Evolutionary conservation across 306 rosid genomes (phyloP), one percentile per base, ranked within the genome.

Genomic region (Trifolium subterraneum): DNA sequence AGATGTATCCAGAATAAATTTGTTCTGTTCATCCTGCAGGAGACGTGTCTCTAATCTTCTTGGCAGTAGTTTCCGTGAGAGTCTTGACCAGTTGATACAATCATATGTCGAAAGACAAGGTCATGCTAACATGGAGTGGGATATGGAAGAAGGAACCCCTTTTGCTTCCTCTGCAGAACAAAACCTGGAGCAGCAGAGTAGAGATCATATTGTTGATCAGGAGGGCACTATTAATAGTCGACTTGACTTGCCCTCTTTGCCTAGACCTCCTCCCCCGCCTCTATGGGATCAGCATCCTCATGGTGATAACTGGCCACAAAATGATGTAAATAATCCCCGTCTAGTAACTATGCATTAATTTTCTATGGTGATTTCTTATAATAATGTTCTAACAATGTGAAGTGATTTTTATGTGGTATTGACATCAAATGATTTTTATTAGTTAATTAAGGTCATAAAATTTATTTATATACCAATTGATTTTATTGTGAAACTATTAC

Each of bases 11-110:
- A 66, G 52, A 64, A 63, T 45, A 50, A 31, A 18, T 38, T 29
- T 15, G 33, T 75, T 56, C 22, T 81, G 38, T 64, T 87, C 27
- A 66, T 81, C 48, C 62, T 81, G 85, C 92, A 95, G 99, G 90
- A 90, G 99, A 81, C 88, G 97, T 64, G 99, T 95, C 72, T 95
- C 99, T 72, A 95, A 84, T 77, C 96, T 95, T 72, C 96, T 94
- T 15, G 77, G 72, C 45, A 92, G 99, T 81, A 93, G 93, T 71
- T 95, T 95, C 68, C 96, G 99, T 15, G 97, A 86, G 64, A 90
- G 80, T 81, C 97, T 95, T 59, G 84, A 95, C 77, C 97, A 83
- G 52, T 82, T 92, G 83, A 86, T 95, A 70, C 95, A 86, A 79
- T 90, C 99, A 35, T 95, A 90, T 76, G 85, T 92, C 51, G 92